Percentiles rank a stretch among this genome's conserved stretches.
Conservation (phyloP, 2,329 filamentous ascomycete genomes). For the Fusarium compactum region DNA sequence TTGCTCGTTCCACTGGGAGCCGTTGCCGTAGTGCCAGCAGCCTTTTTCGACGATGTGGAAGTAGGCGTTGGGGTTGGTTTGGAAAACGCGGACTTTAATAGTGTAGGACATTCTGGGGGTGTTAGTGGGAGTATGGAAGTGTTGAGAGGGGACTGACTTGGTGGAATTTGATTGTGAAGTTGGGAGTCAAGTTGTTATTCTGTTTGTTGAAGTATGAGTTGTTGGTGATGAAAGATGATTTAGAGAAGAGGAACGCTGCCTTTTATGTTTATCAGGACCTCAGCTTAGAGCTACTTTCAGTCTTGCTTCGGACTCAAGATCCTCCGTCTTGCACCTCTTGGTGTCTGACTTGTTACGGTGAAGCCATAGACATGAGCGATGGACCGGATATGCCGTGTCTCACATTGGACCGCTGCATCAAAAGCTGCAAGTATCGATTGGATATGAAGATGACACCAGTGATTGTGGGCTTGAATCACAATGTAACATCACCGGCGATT, state of each 20-base stretch:
- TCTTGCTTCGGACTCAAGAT: background rate
- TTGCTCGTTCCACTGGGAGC: slow-evolving; percentile 24
- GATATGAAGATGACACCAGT: background rate
- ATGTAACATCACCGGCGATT: background rate
- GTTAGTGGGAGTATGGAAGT: background rate
- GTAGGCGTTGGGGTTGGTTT: slow-evolving; percentile 38
- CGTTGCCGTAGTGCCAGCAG: slow-evolving; percentile 40
- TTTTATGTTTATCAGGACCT: background rate
- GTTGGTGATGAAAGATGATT: background rate
- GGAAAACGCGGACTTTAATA: slow-evolving; percentile 41
- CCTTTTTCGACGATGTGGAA: slow-evolving; percentile 37
- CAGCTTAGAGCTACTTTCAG: no score
- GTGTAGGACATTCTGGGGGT: slow-evolving; percentile 32
- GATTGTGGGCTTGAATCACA: background rate
- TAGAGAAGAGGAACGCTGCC: fast-evolving
- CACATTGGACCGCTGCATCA: background rate
- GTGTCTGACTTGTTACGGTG: background rate
- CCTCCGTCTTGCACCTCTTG: no score
- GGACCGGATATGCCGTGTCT: background rate
- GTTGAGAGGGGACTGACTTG: background rate
- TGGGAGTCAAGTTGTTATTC: fast-evolving
- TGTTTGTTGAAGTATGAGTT: background rate
- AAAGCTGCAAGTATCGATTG: background rate
- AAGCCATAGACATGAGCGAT: background rate
- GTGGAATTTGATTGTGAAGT: background rate